Base-by-base conservation (phyloP, 805 yeast genomes). In the Ogataea nakhonphanomensis region DNA sequence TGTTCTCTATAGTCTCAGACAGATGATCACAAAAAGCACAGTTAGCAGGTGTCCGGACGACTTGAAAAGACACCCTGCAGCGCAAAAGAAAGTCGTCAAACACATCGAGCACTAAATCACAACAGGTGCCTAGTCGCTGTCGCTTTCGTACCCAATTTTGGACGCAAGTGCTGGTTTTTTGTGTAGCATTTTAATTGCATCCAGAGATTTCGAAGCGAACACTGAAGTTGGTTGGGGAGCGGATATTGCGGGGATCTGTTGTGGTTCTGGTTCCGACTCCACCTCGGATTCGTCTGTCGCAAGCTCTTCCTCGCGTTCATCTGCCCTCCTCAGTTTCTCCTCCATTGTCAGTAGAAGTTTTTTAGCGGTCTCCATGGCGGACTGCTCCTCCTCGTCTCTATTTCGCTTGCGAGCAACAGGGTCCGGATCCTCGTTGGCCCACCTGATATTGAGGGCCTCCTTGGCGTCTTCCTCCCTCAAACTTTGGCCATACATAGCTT, bases 391-490 rank as follows among this genome's bases (percentile, higher is more conserved):
- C 22, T 70, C 64, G 33, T 74, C 63, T 50, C 74, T 69, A 29
- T 69, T 76, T 48, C 77, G 65, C 39, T 57, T 65, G 46, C 69
- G 74, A 3, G 86, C 81, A 4, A 61, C 62, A 0, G 93, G 93
- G 54, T 82, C 83, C 2, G 95, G 95, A 59, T 88, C 95, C 30
- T 84, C 91, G 45, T 77, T 78, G 0, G 97, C 95, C 98, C 98
- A 90, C 48, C 86, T 72, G 1, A 90, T 76, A 44, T 71, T 74
- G 31, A 90, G 61, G 0, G 81, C 73, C 46, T 84, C 95, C 42
- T 75, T 73, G 30, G 74, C 79, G 37, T 80, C 73, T 4, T 46
- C 51, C 17, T 49, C 50, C 17, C 50, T 58, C 7, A 90, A 58
- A 7, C 84, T 73, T 59, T 91, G 98, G 31, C 81, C 81, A 28